phyloP scores from a whole-genome alignment of 1,284 basidiomycete species.

The Trametes sp. region DNA sequence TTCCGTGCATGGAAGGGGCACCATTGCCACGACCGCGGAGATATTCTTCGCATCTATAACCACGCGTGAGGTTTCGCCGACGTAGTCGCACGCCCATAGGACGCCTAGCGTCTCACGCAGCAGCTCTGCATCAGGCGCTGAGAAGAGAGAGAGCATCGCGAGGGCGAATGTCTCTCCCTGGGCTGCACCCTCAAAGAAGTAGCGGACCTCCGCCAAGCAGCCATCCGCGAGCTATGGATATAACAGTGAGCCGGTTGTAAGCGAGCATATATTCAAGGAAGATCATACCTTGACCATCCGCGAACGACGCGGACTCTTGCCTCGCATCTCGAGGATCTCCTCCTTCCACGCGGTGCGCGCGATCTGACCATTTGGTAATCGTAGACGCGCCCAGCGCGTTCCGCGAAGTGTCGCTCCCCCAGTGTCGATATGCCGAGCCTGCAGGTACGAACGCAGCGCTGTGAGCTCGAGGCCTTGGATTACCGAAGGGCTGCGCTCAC shows the following conservation, averaged over 20 bases:
- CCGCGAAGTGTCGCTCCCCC: no score
- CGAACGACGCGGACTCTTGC: background rate
- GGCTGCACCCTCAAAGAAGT: background rate
- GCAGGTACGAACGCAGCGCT: background rate
- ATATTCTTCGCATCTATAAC: constrained; percentile 22
- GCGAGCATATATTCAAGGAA: background rate
- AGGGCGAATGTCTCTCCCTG: background rate
- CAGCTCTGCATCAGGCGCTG: constrained; percentile 1
- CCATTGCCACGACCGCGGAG: constrained; percentile 21
- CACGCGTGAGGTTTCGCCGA: background rate
- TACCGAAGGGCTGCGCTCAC: no score
- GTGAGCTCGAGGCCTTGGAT: background rate
- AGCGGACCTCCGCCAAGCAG: background rate
- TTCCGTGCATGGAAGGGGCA: constrained; percentile 6
- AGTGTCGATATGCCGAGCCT: background rate
- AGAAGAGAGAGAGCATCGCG: constrained; percentile 22
- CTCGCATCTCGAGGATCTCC: background rate
- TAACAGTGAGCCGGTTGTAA: background rate
- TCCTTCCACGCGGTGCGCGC: constrained; percentile 31
- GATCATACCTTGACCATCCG: background rate
- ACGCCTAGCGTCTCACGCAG: background rate
- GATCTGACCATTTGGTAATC: constrained; percentile 10
- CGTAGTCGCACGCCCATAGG: constrained; percentile 12
- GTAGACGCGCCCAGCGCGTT: constrained; percentile 10
- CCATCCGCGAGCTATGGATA: background rate